Base-by-base conservation (phyloP, 1,139 yeast species). In the Yamadazyma spencermartinsiae region DNA sequence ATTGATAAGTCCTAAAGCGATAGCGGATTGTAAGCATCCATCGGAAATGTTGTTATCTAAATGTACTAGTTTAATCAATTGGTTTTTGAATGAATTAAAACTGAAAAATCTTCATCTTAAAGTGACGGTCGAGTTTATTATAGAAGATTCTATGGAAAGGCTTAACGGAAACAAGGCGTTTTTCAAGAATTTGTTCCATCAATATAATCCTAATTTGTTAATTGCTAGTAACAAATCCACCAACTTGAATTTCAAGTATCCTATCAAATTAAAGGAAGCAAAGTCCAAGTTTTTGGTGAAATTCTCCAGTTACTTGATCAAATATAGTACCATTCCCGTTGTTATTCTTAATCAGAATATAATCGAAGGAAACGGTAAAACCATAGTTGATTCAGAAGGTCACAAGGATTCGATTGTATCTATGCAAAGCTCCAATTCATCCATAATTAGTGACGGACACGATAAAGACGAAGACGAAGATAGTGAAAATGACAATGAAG, bases 111-210 rank as follows among this genome's bases (percentile, higher is more conserved):
- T 73, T 39, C 62, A 60, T 32, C 54, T 79, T 30, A 74, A 74
- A 43, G 58, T 80, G 7, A 77, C 83, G 0, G 74, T 80, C 11
- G 86, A 80, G 48, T 65, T 80, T 43, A 73, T 79, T 12, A 45
- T 63, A 23, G 70, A 63, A 36, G 54, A 42, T 23, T 16, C 31
- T 10, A 38, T 35, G 17, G 47, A 39, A 27, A 27, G 34, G 7
- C 38, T 44, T 24, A 40, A 42, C 3, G 70, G 72, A 23, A 56
- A 59, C 35, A 71, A 69, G 47, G 59, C 54, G 36, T 65, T 68
- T 66, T 48, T 72, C 34, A 46, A 58, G 24, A 65, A 67, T 41
- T 51, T 72, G 32, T 68, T 56, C 48, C 54, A 56, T 34, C 76
- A 69, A 44, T 71, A 71, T 49, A 73, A 63, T 40, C 77, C 77